These are phyloP conservation scores for Trichoderma sp. DNA, from an alignment of 2,329 filamentous ascomycete genomes.

Conservation along the genomic window DNA sequence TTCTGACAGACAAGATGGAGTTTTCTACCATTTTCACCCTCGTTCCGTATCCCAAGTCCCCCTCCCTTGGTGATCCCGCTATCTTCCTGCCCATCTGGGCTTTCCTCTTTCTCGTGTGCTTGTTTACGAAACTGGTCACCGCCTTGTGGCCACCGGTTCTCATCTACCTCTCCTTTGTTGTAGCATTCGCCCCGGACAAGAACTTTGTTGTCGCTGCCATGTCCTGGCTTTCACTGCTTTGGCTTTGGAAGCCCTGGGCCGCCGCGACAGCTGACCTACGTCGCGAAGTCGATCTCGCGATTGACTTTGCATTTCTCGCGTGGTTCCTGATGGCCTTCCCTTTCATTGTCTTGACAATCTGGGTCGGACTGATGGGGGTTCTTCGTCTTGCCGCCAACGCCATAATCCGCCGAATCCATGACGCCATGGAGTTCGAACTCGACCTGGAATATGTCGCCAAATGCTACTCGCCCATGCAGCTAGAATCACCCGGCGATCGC, in stretches of 20 bases:
- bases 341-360: constrained; percentile 11
- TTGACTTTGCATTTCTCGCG: constrained; percentile 9
- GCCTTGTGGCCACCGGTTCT: constrained; percentile 9
- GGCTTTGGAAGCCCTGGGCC: constrained; percentile 12
- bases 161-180: constrained; percentile 11
- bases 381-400: constrained; percentile 1
- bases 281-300: constrained; percentile 8
- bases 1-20: constrained; percentile 14
- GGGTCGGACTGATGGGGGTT: background rate
- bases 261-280: constrained; percentile 10
- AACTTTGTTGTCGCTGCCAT: constrained; percentile 5
- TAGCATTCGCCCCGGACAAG: background rate
- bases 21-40: constrained; percentile 12
- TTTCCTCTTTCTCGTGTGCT: constrained; percentile 1
- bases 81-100: constrained; percentile 2
- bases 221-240: constrained; percentile 15
- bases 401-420: constrained; percentile 14
- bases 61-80: background rate
- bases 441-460: constrained; percentile 14
- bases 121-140: background rate
- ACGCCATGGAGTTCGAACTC: constrained; percentile 10
- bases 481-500: background rate
- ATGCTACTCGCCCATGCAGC: constrained; percentile 19
- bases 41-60: constrained; percentile 2
- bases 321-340: constrained; percentile 16